Base-by-base conservation (phyloP, 768 basidiomycete species). In the Termitomyces sp. region DNA sequence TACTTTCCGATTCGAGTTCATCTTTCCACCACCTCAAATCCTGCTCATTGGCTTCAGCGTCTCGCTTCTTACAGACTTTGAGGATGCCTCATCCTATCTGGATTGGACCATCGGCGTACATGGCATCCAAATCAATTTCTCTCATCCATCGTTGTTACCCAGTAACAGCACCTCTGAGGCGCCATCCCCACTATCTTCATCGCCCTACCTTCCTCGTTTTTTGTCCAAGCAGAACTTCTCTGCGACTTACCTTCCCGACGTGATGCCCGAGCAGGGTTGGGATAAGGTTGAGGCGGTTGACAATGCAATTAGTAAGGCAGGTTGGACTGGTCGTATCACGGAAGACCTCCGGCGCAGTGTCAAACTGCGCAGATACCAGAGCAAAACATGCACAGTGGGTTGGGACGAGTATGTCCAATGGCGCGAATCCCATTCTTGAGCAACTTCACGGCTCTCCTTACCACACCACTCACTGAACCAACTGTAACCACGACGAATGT, bases 221-320 rank as follows among this genome's bases (percentile, higher is more conserved):
- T 75, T 73, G 33, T 79, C 76, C 57, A 84, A 76, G 65, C 82
- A 82, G 59, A 75, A 79, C 1, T 85, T 95, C 62, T 81, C 85
- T 11, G 94, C 95, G 7, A 94, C 92, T 0, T 99, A 95, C 71
- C 80, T 99, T 11, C 97, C 97, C 5, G 87, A 98, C 52, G 89
- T 99, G 56, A 88, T 91, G 40, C 82, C 87, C 0, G 91, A 93
- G 35, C 96, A 98, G 70, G 94, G 92, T 7, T 99, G 97, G 97
- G 83, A 86, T 57, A 89, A 89, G 79, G 74, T 88, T 54, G 90
- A 97, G 69, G 88, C 96, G 7, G 73, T 99, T 36, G 87, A 95
- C 62, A 93, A 87, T 62, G 93, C 94, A 27, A 93, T 98, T 59
- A 82, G 84, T 58, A 99, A 99, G 72, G 91, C 95, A 3, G 97